phyloP scores from a whole-genome alignment of 345 rosid genomes.

The Xanthoceras sorbifolium region DNA sequence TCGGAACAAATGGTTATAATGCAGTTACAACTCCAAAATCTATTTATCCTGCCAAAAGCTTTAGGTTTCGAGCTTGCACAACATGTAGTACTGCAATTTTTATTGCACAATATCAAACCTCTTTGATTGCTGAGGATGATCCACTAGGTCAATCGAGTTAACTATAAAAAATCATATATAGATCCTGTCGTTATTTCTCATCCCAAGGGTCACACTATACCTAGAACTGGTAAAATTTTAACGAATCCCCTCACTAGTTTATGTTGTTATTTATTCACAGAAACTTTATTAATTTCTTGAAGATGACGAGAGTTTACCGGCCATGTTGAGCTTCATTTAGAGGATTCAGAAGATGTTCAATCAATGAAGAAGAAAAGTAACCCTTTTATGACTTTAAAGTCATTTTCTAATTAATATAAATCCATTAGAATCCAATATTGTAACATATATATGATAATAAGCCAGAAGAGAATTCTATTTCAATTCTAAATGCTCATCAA shows the following conservation, averaged over 20 bases:
- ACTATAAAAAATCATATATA: slow-evolving; percentile 39
- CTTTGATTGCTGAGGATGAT: no score
- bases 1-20: no score
- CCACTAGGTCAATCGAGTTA: no score
- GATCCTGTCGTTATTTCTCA: slow-evolving; percentile 70
- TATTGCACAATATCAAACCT: no score
- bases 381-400: background rate
- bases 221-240: slow-evolving; percentile 58
- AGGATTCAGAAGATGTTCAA: slow-evolving; percentile 38
- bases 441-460: background rate
- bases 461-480: background rate
- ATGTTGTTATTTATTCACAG: background rate
- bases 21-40: no score
- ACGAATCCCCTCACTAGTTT: background rate
- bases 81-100: no score
- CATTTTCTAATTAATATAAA: background rate
- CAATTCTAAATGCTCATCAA: background rate
- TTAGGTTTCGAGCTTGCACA: no score
- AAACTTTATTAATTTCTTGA: slow-evolving; percentile 9
- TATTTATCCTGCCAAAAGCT: no score
- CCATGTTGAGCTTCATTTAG: slow-evolving; percentile 45
- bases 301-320: slow-evolving; percentile 63
- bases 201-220: slow-evolving; percentile 95
- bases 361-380: slow-evolving; percentile 27
- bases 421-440: background rate